Conservation (phyloP, 305 asterid genomes). For the Fraxinus velutina region DNA sequence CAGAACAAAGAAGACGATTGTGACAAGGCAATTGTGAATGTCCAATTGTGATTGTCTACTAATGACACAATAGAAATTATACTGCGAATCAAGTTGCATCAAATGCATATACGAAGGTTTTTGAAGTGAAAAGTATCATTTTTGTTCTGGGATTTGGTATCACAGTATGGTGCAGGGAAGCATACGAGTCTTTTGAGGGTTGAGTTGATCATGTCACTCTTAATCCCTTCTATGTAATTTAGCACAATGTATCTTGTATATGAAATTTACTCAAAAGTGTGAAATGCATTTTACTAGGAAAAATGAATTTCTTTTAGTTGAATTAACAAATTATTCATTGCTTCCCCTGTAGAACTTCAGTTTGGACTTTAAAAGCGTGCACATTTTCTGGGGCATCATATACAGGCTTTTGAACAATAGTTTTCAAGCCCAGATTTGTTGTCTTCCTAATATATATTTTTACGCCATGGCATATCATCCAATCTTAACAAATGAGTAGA, state of each 20-base stretch:
- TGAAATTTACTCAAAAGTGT: background rate
- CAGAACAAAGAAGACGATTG: constrained; percentile 43
- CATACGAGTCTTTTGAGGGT: background rate
- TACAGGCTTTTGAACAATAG: background rate
- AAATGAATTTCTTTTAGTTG: background rate
- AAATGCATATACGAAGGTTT: background rate
- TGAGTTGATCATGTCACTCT: background rate
- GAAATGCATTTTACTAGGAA: background rate
- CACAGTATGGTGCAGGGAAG: background rate
- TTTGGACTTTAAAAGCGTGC: background rate
- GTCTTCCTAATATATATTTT: background rate
- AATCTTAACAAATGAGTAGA: background rate
- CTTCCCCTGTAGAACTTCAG: background rate
- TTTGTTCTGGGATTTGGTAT: background rate
- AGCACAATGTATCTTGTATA: background rate
- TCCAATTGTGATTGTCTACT: constrained; percentile 20
- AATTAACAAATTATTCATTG: background rate
- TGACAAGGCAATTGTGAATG: constrained; percentile 29
- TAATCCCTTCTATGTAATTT: background rate
- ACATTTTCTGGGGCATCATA: background rate
- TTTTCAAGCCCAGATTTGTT: background rate
- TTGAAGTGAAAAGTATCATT: background rate
- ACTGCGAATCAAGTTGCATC: background rate
- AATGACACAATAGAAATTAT: constrained; percentile 10
- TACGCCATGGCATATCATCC: background rate